A percentile compares a stretch with the other conserved stretches of the same genome.
phyloP scores from a whole-genome alignment of 257 asterid species.

The Nicotiana tabacum region DNA sequence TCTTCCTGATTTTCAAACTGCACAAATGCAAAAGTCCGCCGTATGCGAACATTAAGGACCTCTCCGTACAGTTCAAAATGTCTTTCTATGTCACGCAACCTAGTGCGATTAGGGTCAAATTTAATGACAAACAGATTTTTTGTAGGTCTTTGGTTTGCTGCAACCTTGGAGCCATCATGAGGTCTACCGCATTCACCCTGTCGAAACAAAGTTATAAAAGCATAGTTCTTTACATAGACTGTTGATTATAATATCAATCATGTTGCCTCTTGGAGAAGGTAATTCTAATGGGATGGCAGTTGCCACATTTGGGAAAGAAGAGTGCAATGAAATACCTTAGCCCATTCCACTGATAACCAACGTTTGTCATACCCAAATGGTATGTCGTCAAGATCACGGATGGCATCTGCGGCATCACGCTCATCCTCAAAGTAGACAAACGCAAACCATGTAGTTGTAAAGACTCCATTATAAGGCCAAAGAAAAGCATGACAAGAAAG shows the following conservation, averaged over 20 bases:
- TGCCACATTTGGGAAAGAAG: not conserved
- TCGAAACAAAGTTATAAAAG: conserved; percentile 11
- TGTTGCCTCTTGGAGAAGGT: not conserved
- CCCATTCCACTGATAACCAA: conserved; percentile 83
- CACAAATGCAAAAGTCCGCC: conserved; percentile 91
- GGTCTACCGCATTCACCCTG: conserved; percentile 91
- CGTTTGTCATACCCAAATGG: conserved; percentile 78
- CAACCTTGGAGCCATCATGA: conserved; percentile 49
- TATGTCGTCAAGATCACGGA: conserved; percentile 51
- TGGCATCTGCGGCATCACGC: conserved; percentile 87
- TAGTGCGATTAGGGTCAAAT: conserved; percentile 75
- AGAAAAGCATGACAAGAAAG: not conserved
- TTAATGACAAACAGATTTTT: conserved; percentile 86
- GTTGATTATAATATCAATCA: not conserved
- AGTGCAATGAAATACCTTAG: conserved; percentile 44
- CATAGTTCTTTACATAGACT: not conserved
- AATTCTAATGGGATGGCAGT: not conserved
- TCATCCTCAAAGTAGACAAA: conserved; percentile 90
- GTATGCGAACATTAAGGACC: conserved; percentile 69
- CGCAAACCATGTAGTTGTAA: conserved; percentile 59
- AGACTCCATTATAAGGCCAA: conserved; percentile 20
- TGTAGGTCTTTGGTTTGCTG: conserved; percentile 64
- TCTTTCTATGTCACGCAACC: conserved; percentile 65
- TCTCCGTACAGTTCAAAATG: conserved; percentile 90
- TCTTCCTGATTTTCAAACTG: conserved; percentile 89